Percentiles rank a stretch among this genome's conserved stretches.
Evolutionary conservation across 2,329 filamentous ascomycete genomes (phyloP).

Genomic region (Neonectria magnoliae): DNA sequence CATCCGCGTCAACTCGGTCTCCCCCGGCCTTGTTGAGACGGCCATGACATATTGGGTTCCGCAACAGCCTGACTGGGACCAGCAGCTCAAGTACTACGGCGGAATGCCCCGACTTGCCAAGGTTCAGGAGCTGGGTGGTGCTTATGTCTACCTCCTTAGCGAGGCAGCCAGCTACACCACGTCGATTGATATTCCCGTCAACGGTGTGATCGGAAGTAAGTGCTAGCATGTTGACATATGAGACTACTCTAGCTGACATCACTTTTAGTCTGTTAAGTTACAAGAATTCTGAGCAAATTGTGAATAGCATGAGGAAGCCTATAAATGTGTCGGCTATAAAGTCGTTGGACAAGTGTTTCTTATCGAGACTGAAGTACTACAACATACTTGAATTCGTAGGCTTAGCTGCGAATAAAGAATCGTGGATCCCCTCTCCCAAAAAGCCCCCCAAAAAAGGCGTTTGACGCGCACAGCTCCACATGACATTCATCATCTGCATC

Average conservation of each 20-base stretch:
- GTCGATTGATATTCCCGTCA: slow-evolving; percentile 57
- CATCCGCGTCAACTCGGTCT: slow-evolving; percentile 44
- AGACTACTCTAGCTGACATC: background rate
- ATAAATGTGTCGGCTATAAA: no score
- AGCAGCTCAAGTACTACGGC: slow-evolving; percentile 67
- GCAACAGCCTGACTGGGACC: slow-evolving; percentile 62
- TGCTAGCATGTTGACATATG: background rate
- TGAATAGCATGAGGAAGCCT: background rate
- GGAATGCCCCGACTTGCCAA: slow-evolving; percentile 65
- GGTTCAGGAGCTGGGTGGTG: slow-evolving; percentile 64
- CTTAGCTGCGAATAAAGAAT: no score
- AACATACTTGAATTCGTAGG: no score
- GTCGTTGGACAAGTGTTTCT: no score
- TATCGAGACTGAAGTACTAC: no score
- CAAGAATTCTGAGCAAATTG: background rate
- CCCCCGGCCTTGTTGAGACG: slow-evolving; percentile 45
- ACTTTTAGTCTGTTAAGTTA: slow-evolving; percentile 7
- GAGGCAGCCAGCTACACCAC: slow-evolving; percentile 62
- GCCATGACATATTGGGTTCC: slow-evolving; percentile 62
- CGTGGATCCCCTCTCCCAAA: no score
- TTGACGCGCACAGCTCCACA: no score
- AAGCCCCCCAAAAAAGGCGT: no score
- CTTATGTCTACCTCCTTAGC: slow-evolving; percentile 65
- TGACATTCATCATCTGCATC: no score
- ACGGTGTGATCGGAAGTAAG: slow-evolving; percentile 34